Base-by-base conservation (phyloP, 2,329 filamentous ascomycete genomes). In the Cladosporium sp. region DNA sequence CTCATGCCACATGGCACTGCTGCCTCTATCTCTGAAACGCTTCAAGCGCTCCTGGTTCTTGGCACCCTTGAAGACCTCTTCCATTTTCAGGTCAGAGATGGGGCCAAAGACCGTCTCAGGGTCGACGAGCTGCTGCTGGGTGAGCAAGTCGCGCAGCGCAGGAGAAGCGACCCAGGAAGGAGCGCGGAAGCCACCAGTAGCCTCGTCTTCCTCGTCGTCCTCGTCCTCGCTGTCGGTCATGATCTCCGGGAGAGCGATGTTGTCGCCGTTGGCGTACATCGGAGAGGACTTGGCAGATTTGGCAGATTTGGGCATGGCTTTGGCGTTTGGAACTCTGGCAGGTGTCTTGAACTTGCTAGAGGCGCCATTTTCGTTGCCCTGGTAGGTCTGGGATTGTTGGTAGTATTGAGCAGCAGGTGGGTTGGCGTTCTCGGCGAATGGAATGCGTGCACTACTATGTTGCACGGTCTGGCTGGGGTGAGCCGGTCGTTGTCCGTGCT, bases 161-260 rank as follows among this genome's bases (percentile, higher is more conserved):
- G 94, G 93, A 2, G 92, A 92, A 74, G 97, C 90, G 5, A 92
- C 93, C 95, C 95, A 99, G 8, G 88, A 86, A 2, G 92, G 91
- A 18, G 92, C 86, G 63, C 80, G 82, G 73, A 91, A 88, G 57
- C 83, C 82, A 54, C 71, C 73, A 34, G 70, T 72, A 26, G 69
- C 68, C 39, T 80, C 80, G 36, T 84, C 84, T 36, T 81, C 80
- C 7, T 80, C 80, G 2, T 85, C 86, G 67, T 94, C 91, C 58
- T 94, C 91, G 66, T 96, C 92, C 73, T 97, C 93, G 32, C 92
- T 93, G 75, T 99, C 96, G 1, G 95, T 98, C 69, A 93, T 88
- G 71, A 99, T 98, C 71, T 99, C 95, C 0, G 95, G 94, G 3
- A 99, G 86, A 70, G 95, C 90, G 73, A 99, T 97, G 60, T 86